Evolutionary conservation across 805 yeast genomes (phyloP), one percentile per base, ranked within the genome.

Genomic region (Kodamaea lidongshanica): DNA sequence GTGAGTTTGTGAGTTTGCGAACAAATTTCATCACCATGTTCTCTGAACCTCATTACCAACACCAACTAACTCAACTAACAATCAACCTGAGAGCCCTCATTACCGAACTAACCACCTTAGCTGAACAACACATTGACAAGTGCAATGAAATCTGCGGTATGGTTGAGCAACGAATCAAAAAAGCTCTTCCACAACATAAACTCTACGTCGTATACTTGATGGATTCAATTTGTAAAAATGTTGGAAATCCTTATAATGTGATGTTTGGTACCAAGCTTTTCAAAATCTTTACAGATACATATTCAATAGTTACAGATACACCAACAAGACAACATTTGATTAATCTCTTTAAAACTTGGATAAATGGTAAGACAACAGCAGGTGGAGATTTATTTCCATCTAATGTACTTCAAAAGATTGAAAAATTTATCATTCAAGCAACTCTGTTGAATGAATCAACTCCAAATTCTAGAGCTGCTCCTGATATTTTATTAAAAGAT

Each of bases 181-280:
- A 50, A 33, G 54, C 61, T 31, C 41, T 61, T 17, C 70, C 69
- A 10, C 58, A 57, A 35, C 55, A 61, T 42, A 58, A 58, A 36
- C 33, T 41, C 18, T 54, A 38, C 38, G 38, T 57, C 12, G 50
- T 65, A 28, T 64, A 64, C 39, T 42, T 64, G 27, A 38, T 64
- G 47, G 70, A 64, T 42, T 59, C 65, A 20, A 60, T 64, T 16
- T 51, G 61, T 42, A 64, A 64, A 35, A 61, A 56, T 42, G 50
- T 63, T 17, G 69, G 70, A 10, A 62, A 56, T 34, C 70, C 70
- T 6, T 64, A 61, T 45, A 61, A 61, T 37, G 35, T 59, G 26
- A 41, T 62, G 28, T 62, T 63, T 40, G 58, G 59, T 23, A 37
- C 45, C 13, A 53, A 54, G 30, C 40, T 64, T 23, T 61, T 52